A percentile compares a stretch with the other conserved stretches of the same genome.
These are phyloP conservation scores for Primulina huaijiensis DNA, from an alignment of 257 asterid genomes.

Conservation along the genomic window DNA sequence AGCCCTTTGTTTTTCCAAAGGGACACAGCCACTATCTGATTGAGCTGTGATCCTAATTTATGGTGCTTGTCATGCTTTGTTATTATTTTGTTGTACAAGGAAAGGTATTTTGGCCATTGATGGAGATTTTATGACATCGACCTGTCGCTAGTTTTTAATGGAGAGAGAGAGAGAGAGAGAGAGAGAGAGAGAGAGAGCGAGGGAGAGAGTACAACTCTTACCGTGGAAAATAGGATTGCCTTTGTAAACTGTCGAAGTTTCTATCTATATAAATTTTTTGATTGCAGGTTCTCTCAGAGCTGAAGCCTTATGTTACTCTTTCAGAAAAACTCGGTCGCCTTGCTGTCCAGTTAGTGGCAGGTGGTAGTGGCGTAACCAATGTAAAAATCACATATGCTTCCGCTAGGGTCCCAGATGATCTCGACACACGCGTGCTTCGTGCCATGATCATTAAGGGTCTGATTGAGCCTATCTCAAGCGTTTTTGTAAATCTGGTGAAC, in stretches of 20 bases:
- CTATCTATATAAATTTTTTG: constrained; percentile 7
- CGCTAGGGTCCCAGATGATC: constrained; percentile 85
- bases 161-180: not conserved
- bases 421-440: constrained; percentile 84
- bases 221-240: not conserved
- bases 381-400: constrained; percentile 80
- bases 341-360: constrained; percentile 89
- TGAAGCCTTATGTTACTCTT: constrained; percentile 78
- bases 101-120: not conserved
- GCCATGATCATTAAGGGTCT: constrained; percentile 96
- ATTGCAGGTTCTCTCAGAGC: constrained; percentile 73
- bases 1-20: not conserved
- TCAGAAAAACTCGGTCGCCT: constrained; percentile 95
- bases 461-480: constrained; percentile 83
- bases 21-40: not conserved
- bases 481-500: constrained; percentile 70
- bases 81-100: not conserved
- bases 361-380: constrained; percentile 73
- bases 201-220: not conserved
- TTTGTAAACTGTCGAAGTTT: constrained; percentile 1
- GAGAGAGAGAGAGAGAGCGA: not conserved
- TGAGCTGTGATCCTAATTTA: constrained; percentile 1
- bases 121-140: not conserved
- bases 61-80: not conserved
- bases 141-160: constrained; percentile 1